Evolutionary conservation across 352 stramenopile species (phyloP), one percentile per base, ranked within the genome.

Genomic region (Globisporangium barbulae): DNA sequence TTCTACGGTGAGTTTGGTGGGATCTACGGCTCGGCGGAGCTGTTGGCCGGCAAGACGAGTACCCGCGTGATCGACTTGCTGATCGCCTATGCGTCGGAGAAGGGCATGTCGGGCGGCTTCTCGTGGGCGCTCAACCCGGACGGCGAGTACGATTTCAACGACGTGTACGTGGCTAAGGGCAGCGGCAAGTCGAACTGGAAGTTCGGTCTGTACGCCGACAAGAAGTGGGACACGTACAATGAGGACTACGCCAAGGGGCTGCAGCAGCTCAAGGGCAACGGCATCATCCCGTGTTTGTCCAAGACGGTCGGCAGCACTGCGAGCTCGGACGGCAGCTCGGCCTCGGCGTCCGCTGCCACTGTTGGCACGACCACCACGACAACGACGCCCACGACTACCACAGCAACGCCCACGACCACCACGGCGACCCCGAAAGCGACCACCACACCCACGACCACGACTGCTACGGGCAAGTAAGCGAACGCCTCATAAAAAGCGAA

Each of bases 1-100:
- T 89, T 92, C 59, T 92, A 88, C 59, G 85, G 85, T 21, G 83
- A 92, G 57, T 94, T 92, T 64, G 83, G 85, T 56, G 85, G 85
- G n/a, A 91, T 94, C 47, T 92, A 90, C 65, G 85, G 85, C 30
- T 53, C 56, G 3, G 70, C 68, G 0, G 83, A 94, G 71, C 39
- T 77, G 39, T 70, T 90, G 3, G 53, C 57, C 17, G 73, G 70
- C 8, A 81, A 90, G 50, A 91, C 83, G 19, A 91, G 81, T 21
- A 90, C 85, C 47, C 83, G 85, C 25, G 71, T 78, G 35, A 89
- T 94, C 35, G 83, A 94, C 53, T 63, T 87, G 12, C 64, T 94
- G 41, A 89, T 94, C 49, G 49, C 83, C 61, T 91, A 92, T 65
- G 81, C 83, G 0, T 74, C 79, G 2, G 65, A 81, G 12, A 80